Base-by-base conservation (phyloP, 176 grass and related monocot species). In the Cocos nucifera region DNA sequence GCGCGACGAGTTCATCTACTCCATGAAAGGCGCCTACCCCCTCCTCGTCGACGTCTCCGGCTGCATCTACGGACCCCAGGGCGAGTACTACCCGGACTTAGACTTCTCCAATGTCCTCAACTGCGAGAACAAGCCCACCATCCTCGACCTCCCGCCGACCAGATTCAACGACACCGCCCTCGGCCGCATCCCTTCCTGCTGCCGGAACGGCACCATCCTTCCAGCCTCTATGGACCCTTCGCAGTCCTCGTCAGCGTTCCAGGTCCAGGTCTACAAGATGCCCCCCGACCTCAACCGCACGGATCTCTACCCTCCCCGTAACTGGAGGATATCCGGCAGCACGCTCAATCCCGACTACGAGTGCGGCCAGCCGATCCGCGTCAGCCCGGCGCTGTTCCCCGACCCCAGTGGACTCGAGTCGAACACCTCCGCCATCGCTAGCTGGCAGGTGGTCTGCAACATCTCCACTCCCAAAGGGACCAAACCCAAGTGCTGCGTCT, bases 191-290 rank as follows among this genome's bases (percentile, higher is more conserved):
- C 32, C 79, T 6, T 51, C 81, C 51, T 94, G 92, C 65, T 97
- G 92, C 78, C 73, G 92, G 49, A 97, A 97, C n/a, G 92, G 92
- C 48, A 97, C 87, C 53, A 74, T 97, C 61, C 59, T 97, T 62
- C 92, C 92, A 12, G 71, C 79, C 71, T 75, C 78, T 58, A 97
- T 97, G 92, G 92, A 97, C 1, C 80, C 82, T 4, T 28, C 55
- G 5, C 92, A 97, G 82, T 76, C 87, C 0, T 79, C 82, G 71
- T 97, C 92, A 4, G 74, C 92, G 1, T 97, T 97, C 86, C 92
- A 97, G 59, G 80, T 97, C 58, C 81, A 97, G 72, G 92, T 97
- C 15, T 97, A 19, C 83, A 97, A 97, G 85, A 88, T 97, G 92
- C 83, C 87, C 19, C 87, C 87, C 1, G 87, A 91, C 61, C 26